Base-by-base conservation (phyloP, 2,329 filamentous ascomycete species). In the Clarireedia sp. region DNA sequence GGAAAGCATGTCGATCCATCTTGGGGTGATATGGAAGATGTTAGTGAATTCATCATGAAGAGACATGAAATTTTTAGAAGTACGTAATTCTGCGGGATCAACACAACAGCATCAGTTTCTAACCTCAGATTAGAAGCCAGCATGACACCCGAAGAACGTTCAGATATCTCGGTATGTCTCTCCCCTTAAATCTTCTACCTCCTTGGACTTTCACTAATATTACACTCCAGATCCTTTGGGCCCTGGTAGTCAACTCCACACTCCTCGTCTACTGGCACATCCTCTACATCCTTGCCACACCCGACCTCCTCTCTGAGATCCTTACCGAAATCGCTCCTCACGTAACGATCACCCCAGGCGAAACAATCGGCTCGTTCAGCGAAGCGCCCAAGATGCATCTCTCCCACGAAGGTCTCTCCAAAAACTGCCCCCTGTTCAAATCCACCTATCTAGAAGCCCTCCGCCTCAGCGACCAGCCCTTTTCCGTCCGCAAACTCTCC, bases 211-310 rank as follows among this genome's bases (percentile, higher is more conserved):
- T 19, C 14, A 43, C 23, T 38, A 36, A 33, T 40, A 12, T 40
- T 16, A 37, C 7, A 8, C 10, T 19, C n/a, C 29, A 68, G 66
- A 63, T 81, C 7, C 65, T 81, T 23, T 82, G 79, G 78, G 77
- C 77, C 9, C 69, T 78, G 63, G 76, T 79, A 60, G 75, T 75
- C 16, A 80, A 82, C 59, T 72, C 75, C 5, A 75, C 75, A 50
- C 71, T 73, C 3, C 66, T 81, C 53, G 70, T 75, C n/a, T 79
- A 77, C 63, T 80, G 77, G 76, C 72, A 74, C 58, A 59, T 78
- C 8, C 66, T 75, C 24, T 73, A 75, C 48, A 71, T 80, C 40
- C 71, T 74, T 53, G 66, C 72, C 1, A 70, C 71, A 14, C 67
- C 69, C 2, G 63, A 63, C 0, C 68, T 79, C 14, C 62, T 75